Conservation (phyloP, 305 asterid species). For the Solanum hybrid region DNA sequence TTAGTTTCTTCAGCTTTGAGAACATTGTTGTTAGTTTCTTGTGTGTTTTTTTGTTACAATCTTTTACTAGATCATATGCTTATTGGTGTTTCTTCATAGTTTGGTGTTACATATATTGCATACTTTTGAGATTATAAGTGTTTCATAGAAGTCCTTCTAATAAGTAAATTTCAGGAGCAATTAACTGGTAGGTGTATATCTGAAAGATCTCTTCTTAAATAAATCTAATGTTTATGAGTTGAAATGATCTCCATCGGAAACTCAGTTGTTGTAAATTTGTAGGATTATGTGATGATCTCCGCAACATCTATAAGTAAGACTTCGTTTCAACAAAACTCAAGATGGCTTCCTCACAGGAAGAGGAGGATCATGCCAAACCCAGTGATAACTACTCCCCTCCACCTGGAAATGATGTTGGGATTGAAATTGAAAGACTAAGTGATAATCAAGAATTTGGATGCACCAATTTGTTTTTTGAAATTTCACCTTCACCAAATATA, state of each 20-base stretch:
- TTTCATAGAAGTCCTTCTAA: not conserved
- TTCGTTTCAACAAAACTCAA: not conserved
- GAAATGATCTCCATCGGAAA: not conserved
- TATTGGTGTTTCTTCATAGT: not conserved
- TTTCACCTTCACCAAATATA: not conserved
- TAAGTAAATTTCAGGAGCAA: not conserved
- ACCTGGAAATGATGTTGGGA: not conserved
- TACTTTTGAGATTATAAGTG: not conserved
- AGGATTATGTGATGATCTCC: not conserved
- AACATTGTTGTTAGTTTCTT: not conserved
- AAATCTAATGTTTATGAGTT: not conserved
- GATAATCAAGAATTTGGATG: not conserved
- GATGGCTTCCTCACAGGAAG: not conserved
- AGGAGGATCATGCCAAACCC: not conserved
- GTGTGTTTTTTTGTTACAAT: not conserved
- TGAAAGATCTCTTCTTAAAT: not conserved
- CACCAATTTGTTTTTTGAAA: not conserved
- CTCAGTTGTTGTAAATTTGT: not conserved
- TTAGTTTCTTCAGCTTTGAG: not conserved
- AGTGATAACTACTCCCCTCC: not conserved
- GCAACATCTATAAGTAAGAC: not conserved
- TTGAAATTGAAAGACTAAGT: too few species aligned
- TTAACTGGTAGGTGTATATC: not conserved
- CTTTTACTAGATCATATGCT: not conserved
- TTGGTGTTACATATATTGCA: not conserved